A percentile compares a stretch with the other conserved stretches of the same genome.
Conservation (phyloP, 176 grass and related monocot genomes). For the Calamus simplicifolius region DNA sequence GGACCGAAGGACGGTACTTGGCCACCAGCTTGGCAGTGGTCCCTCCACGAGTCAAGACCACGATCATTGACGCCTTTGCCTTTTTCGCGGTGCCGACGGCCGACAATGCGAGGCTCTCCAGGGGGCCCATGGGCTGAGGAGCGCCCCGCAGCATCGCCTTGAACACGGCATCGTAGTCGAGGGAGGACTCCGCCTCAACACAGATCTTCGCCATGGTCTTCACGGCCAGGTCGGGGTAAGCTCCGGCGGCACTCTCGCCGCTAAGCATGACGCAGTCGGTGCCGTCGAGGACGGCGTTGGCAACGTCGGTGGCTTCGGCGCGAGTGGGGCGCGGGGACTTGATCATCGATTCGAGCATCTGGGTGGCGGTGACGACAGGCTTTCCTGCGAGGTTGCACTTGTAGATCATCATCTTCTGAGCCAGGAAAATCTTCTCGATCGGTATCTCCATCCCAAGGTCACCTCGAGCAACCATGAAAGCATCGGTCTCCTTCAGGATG, state of each 20-base stretch:
- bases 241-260: constrained; percentile 9
- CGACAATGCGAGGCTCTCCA: constrained; percentile 10
- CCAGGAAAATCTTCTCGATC: constrained; percentile 3
- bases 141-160: neutral
- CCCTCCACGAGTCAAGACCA: constrained; percentile 13
- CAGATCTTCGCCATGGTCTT: constrained; percentile 4
- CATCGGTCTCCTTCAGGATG: constrained; percentile 2
- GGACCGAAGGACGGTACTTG: constrained; percentile 9
- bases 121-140: constrained; percentile 5
- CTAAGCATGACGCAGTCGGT: constrained; percentile 14
- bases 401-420: constrained; percentile 18
- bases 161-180: neutral
- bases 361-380: constrained; percentile 3
- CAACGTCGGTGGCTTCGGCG: constrained; percentile 2
- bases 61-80: neutral
- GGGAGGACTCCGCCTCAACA: neutral
- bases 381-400: constrained; percentile 3
- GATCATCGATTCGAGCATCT: constrained; percentile 12
- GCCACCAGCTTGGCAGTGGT: constrained; percentile 8
- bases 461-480: constrained; percentile 10
- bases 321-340: constrained; percentile 7
- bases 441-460: constrained; percentile 12
- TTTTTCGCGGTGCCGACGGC: neutral
- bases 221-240: constrained; percentile 5
- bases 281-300: constrained; percentile 6